Conservation (phyloP, 768 basidiomycete species). For the Panaeolus papilionaceus region DNA sequence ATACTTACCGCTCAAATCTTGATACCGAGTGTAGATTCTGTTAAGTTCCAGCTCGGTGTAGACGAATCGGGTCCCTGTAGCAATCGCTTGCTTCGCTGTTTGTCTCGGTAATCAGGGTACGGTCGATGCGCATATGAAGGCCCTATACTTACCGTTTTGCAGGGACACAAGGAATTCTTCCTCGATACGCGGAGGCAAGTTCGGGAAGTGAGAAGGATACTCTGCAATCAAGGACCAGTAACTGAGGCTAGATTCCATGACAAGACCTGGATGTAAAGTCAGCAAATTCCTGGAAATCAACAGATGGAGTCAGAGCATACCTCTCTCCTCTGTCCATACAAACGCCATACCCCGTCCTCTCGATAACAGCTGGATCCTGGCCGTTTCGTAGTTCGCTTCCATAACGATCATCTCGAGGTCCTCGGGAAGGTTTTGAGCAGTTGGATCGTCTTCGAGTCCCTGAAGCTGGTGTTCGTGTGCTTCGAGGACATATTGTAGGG, state of each 20-base stretch:
- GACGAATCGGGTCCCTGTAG: slow-evolving; percentile 40
- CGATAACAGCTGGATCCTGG: slow-evolving; percentile 47
- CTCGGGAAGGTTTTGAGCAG: slow-evolving; percentile 36
- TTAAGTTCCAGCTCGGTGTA: slow-evolving; percentile 45
- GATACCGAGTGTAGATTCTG: slow-evolving; percentile 43
- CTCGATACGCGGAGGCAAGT: slow-evolving; percentile 43
- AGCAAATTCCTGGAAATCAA: slow-evolving; percentile 3
- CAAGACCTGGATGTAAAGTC: slow-evolving; percentile 32
- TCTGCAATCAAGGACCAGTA: slow-evolving; percentile 52
- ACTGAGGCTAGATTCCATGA: slow-evolving; percentile 35
- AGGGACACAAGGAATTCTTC: slow-evolving; percentile 40
- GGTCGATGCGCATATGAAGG: slow-evolving; percentile 2
- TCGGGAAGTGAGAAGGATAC: slow-evolving; percentile 46
- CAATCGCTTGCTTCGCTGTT: slow-evolving; percentile 37
- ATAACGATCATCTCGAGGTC: slow-evolving; percentile 49
- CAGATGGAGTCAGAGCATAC: slow-evolving; percentile 27
- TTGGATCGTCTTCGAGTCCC: slow-evolving; percentile 37
- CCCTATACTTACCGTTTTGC: slow-evolving; percentile 34
- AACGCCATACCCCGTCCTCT: slow-evolving; percentile 38
- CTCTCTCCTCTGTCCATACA: slow-evolving; percentile 42
- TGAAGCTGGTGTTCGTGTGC: slow-evolving; percentile 44
- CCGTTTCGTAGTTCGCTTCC: slow-evolving; percentile 40
- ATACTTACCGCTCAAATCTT: slow-evolving; percentile 41
- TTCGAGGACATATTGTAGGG: slow-evolving; percentile 39
- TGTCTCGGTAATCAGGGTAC: slow-evolving; percentile 18